Evolutionary conservation across 2,329 filamentous ascomycete species (phyloP).

Genomic region (Chalaropsis thielavioides): DNA sequence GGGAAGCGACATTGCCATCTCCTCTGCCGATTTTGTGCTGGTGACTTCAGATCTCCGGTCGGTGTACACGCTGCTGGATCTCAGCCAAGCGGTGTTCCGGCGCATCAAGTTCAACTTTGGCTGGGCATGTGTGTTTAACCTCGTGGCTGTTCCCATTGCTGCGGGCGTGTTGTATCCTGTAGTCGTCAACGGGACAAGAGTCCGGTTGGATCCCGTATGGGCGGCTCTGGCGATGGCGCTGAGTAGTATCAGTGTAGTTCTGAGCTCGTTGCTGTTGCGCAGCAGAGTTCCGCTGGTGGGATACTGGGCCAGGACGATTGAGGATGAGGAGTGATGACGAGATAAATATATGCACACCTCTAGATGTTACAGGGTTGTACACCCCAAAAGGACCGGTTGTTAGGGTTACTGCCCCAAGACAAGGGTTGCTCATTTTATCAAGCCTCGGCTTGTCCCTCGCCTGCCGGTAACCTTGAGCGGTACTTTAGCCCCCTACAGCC

Average conservation of each 20-base stretch:
- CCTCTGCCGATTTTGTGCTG: conserved; percentile 68
- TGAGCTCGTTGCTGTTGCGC: conserved; percentile 63
- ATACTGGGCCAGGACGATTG: conserved; percentile 27
- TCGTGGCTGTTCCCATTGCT: conserved; percentile 62
- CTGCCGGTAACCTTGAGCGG: no score
- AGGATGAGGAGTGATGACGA: conserved; percentile 7
- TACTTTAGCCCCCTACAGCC: no score
- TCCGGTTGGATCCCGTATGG: conserved; percentile 66
- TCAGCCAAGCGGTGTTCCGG: conserved; percentile 58
- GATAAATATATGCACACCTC: no score
- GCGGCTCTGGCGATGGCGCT: conserved; percentile 83
- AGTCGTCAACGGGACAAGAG: conserved; percentile 35
- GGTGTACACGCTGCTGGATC: conserved; percentile 57
- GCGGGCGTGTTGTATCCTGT: conserved; percentile 61
- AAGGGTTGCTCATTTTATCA: no score
- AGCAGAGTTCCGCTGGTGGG: conserved; percentile 31
- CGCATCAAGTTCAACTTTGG: conserved; percentile 73
- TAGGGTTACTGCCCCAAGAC: no score
- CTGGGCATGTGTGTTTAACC: conserved; percentile 75
- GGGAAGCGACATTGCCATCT: conserved; percentile 72
- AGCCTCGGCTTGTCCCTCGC: no score
- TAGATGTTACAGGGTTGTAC: neutral
- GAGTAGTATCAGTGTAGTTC: conserved; percentile 78
- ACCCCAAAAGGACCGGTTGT: no score
- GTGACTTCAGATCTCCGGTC: conserved; percentile 55